phyloP scores from a whole-genome alignment of 1,139 yeast species.

The Sugiyamaella xylanicola region DNA sequence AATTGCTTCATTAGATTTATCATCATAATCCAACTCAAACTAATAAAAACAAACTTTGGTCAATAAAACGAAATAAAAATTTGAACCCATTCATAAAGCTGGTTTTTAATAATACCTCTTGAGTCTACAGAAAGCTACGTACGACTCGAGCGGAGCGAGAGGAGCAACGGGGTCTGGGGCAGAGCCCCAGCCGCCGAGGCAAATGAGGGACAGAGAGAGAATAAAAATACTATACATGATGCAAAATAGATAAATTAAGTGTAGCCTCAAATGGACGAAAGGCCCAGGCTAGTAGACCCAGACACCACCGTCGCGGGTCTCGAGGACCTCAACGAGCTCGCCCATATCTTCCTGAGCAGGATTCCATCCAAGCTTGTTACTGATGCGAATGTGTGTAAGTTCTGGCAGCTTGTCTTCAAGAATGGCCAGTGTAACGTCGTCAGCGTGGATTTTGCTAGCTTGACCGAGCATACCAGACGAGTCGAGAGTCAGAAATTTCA shows the following conservation, averaged over 20 bases:
- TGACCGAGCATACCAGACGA: slow-evolving; percentile 91
- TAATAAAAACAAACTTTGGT: too few species aligned
- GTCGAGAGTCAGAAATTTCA: slow-evolving; percentile 67
- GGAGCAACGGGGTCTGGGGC: slow-evolving; percentile 5
- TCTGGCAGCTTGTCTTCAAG: slow-evolving; percentile 74
- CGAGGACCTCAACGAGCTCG: slow-evolving; percentile 53
- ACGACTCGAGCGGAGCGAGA: slow-evolving; percentile 1
- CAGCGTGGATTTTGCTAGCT: slow-evolving; percentile 77
- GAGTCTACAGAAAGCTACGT: not conserved
- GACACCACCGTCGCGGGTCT: slow-evolving; percentile 42
- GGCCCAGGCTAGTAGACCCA: slow-evolving; percentile 32
- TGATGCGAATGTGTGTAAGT: slow-evolving; percentile 63
- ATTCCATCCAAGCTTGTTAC: slow-evolving; percentile 87
- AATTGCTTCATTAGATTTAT: too few species aligned
- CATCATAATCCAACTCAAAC: too few species aligned
- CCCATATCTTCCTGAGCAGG: slow-evolving; percentile 68
- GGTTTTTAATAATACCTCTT: too few species aligned
- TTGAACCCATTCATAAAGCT: too few species aligned
- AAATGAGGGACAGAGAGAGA: not conserved
- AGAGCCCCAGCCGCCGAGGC: slow-evolving; percentile 3
- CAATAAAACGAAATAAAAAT: too few species aligned
- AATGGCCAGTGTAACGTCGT: slow-evolving; percentile 83
- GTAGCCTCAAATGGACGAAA: too few species aligned
- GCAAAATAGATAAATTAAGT: too few species aligned
- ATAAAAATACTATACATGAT: too few species aligned